These are phyloP conservation scores for Pogostemon cablin DNA, from an alignment of 257 asterid species.

Conservation along the genomic window DNA sequence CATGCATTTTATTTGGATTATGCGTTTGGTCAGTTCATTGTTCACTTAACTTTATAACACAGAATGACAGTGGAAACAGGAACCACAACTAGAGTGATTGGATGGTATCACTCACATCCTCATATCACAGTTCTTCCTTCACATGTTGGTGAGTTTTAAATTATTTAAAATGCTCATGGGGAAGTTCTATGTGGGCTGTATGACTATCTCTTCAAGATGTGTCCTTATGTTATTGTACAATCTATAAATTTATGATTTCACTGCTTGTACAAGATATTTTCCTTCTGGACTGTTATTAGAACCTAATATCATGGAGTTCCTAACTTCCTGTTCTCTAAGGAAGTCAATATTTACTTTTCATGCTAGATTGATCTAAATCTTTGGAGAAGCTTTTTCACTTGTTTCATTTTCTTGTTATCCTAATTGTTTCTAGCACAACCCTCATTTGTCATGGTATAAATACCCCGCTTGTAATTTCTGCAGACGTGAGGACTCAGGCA, in stretches of 20 bases:
- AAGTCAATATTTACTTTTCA: conserved; percentile 4
- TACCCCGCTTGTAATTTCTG: conserved; percentile 36
- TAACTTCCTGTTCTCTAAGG: not conserved
- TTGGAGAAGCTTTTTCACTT: not conserved
- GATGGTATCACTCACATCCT: conserved; percentile 99
- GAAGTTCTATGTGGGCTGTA: not conserved
- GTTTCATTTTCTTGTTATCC: not conserved
- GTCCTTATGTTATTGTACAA: not conserved
- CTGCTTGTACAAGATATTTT: conserved; percentile 8
- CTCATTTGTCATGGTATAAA: not conserved
- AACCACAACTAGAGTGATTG: conserved; percentile 92
- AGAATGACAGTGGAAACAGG: conserved; percentile 84
- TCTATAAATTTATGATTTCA: not conserved
- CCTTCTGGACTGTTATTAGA: not conserved
- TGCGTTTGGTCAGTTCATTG: conserved; percentile 34
- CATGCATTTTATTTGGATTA: not conserved
- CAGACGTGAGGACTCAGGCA: conserved; percentile 97
- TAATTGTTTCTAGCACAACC: not conserved
- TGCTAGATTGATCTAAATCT: not conserved
- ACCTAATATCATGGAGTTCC: not conserved
- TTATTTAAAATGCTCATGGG: not conserved
- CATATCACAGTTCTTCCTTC: conserved; percentile 99
- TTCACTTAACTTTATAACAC: conserved; percentile 72
- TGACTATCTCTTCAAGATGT: not conserved
- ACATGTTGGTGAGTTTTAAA: conserved; percentile 81